Evolutionary conservation across 148 eudicot genomes (phyloP), one percentile per base, ranked within the genome.

Genomic region (Chenopodium formosanum): DNA sequence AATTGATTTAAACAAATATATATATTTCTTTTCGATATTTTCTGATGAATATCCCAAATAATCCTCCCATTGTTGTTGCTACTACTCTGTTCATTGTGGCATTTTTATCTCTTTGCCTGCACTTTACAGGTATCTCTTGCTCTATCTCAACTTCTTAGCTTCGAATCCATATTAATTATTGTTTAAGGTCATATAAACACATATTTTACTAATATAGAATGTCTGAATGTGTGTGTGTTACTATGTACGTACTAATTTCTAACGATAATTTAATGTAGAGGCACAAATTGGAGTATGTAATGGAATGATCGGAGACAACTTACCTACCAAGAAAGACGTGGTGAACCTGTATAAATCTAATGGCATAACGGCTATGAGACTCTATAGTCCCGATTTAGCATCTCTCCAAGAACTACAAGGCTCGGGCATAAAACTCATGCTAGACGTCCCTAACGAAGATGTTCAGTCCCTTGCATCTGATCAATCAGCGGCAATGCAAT

Each of bases 281-380:
- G 86, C 86, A 70, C 86, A 80, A 62, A 63, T 86, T 25, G 87
- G 90, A 14, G 89, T 88, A 71, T 86, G 89, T 31, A 66, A 88
- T 31, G 90, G 87, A 58, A 25, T 46, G 75, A 8, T 1, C 0
- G 89, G 83, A 4, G 63, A 88, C 82, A 80, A 82, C 73, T 72
- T 86, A 25, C 90, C 89, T 5, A 53, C 79, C 0, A 48, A 53
- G 52, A 79, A 82, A 72, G 87, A 79, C 3, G 84, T 78, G 11
- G 83, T 86, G 13, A 48, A 78, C 27, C 76, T 88, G n/a, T 88
- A 80, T 81, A 74, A 75, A 46, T 65, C 82, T 79, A 86, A 84
- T 13, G 77, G 84, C 53, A 88, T 86, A 9, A 23, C 46, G 29
- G 77, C 79, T 4, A 88, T 88, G 90, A 74, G 89, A 71, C 48